Conservation (phyloP, 768 basidiomycete species). For the Boletus subcaerulescens region DNA sequence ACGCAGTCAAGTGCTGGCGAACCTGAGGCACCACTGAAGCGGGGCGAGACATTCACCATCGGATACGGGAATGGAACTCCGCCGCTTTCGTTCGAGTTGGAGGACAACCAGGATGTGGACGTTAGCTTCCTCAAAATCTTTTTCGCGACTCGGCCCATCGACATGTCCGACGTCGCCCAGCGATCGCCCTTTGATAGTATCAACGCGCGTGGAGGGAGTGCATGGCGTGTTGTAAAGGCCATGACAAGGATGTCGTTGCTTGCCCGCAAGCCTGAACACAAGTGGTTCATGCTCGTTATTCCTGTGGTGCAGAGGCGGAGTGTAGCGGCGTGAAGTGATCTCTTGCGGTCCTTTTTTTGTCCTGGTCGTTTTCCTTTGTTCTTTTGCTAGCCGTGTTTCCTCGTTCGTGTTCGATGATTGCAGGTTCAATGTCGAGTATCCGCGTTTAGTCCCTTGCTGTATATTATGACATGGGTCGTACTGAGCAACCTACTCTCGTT, state of each 20-base stretch:
- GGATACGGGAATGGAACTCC: constrained; percentile 39
- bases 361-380: not conserved
- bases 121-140: constrained; percentile 45
- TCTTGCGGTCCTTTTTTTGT: not conserved
- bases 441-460: too few species aligned
- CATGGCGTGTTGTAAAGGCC: not conserved
- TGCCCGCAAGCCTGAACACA: not conserved
- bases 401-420: not conserved
- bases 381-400: not conserved
- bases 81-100: constrained; percentile 29
- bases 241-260: not conserved
- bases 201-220: constrained; percentile 3
- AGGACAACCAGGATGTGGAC: constrained; percentile 32
- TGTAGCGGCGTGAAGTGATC: not conserved
- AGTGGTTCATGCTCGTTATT: constrained; percentile 18
- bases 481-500: too few species aligned
- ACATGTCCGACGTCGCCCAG: constrained; percentile 35
- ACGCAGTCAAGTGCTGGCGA: not conserved
- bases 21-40: constrained; percentile 7
- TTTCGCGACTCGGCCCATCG: constrained; percentile 34
- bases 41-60: constrained; percentile 24
- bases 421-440: too few species aligned
- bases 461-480: too few species aligned
- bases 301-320: constrained; percentile 1
- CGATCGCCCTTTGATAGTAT: constrained; percentile 28